Conservation (phyloP, 2,329 filamentous ascomycete genomes). For the Alternaria gaisen region DNA sequence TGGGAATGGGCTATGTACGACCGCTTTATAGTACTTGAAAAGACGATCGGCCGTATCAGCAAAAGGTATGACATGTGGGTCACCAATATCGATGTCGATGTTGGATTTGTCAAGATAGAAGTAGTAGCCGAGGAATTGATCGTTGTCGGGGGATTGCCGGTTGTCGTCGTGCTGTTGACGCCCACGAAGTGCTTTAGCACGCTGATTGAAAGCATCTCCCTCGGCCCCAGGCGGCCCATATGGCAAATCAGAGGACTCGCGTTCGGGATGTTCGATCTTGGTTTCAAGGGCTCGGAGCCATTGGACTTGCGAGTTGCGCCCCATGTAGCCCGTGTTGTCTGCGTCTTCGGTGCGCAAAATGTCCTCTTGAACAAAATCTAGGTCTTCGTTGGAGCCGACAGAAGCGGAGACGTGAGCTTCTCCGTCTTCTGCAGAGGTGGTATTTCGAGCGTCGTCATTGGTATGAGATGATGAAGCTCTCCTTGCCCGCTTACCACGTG, state of each 20-base stretch:
- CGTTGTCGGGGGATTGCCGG: not conserved
- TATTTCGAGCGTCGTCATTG: slow-evolving; percentile 7
- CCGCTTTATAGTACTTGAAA: slow-evolving; percentile 44
- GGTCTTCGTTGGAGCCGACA: slow-evolving; percentile 23
- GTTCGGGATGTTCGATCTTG: slow-evolving; percentile 15
- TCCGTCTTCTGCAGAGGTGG: slow-evolving; percentile 7
- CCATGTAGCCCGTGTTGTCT: slow-evolving; percentile 36
- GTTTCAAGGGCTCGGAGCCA: slow-evolving; percentile 31
- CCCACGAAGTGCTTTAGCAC: slow-evolving; percentile 9
- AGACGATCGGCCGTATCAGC: slow-evolving; percentile 34
- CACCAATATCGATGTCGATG: slow-evolving; percentile 23
- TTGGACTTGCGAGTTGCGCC: slow-evolving; percentile 36
- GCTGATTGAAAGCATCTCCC: slow-evolving; percentile 13
- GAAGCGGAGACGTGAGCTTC: slow-evolving; percentile 14
- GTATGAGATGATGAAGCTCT: slow-evolving; percentile 1
- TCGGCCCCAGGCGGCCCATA: slow-evolving; percentile 32
- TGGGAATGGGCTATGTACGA: slow-evolving; percentile 29
- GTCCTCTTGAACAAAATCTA: slow-evolving; percentile 31
- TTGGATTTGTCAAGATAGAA: slow-evolving; percentile 34
- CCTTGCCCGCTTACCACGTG: slow-evolving; percentile 15
- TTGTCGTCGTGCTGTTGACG: not conserved
- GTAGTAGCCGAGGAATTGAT: slow-evolving; percentile 26
- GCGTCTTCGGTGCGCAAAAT: slow-evolving; percentile 21
- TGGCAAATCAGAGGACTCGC: slow-evolving; percentile 16
- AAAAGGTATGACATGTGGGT: slow-evolving; percentile 39